Evolutionary conservation across 1,284 basidiomycete genomes (phyloP).

Genomic region (Pterula multifida): DNA sequence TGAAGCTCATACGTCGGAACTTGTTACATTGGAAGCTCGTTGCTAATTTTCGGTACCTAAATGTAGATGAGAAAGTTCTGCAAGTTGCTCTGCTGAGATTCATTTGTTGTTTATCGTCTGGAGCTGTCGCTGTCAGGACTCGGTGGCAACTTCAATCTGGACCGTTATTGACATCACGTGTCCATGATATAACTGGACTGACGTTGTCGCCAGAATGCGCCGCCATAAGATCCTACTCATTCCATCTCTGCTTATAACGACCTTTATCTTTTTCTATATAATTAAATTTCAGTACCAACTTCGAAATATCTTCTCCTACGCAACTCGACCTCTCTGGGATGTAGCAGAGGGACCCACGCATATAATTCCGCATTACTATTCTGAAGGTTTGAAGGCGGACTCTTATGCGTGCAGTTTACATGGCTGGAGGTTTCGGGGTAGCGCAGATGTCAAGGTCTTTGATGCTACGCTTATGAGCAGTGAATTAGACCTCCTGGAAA

Average conservation of each 20-base stretch:
- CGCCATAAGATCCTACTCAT: neutral
- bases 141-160: neutral
- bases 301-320: conserved; percentile 36
- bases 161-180: neutral
- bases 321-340: conserved; percentile 58
- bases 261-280: neutral
- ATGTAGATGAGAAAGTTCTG: neutral
- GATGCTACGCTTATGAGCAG: conserved; percentile 54
- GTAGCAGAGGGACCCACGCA: conserved; percentile 32
- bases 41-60: neutral
- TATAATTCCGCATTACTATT: conserved; percentile 42
- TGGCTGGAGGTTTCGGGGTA: conserved; percentile 32
- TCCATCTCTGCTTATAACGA: neutral
- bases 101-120: neutral
- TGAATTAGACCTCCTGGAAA: conserved; percentile 60
- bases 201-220: neutral
- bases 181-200: neutral
- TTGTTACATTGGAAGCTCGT: neutral
- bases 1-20: neutral
- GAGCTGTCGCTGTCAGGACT: no score
- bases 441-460: conserved; percentile 22
- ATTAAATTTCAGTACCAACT: neutral
- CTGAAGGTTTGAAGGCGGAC: conserved; percentile 37
- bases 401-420: conserved; percentile 38
- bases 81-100: neutral